Evolutionary conservation across 2,329 filamentous ascomycete species (phyloP), one percentile per base, ranked within the genome.

Genomic region (Ophiostoma ips): DNA sequence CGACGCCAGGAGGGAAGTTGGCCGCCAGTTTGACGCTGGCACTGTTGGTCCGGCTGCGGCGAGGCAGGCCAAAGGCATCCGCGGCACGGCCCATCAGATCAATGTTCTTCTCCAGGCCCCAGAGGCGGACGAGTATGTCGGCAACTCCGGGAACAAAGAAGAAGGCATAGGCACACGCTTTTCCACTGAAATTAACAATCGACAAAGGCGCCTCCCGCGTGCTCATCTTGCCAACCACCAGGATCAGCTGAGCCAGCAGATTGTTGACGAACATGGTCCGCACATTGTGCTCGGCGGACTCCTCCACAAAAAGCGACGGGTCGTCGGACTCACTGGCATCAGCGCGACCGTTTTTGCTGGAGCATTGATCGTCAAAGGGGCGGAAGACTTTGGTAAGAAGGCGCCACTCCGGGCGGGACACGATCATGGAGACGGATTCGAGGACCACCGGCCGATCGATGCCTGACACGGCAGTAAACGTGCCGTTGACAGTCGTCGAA

Each of bases 151-250:
- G 87, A 28, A 86, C 89, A 60, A 94, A 95, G 67, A 90, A 92
- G 65, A 94, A 95, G 30, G 87, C 88, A 64, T 94, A 95, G 2
- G 89, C 88, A 60, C 85, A 90, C 4, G 87, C 86, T 65, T 92
- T 94, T 53, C 87, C 89, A 49, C 86, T 87, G 62, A 95, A 95
- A 30, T 84, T 83, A 52, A 95, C 85, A 52, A 88, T 64, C 57
- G 79, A 83, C 18, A 71, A 59, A 1, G 76, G 75, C 4, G 70
- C 71, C 52, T 87, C 83, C 46, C 86, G 78, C 59, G 86, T 70
- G 15, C 86, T 88, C 80, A 95, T 84, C 61, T 87, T 90, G 50
- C 92, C 86, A 7, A 94, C 82, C n/a, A 88, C 84, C 55, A 92
- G 84, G 2, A 77, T 73, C 79, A 95, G 84, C 60, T 95, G 89